Conservation (phyloP, 2,329 filamentous ascomycete species). For the Knoxdaviesia capensis region DNA sequence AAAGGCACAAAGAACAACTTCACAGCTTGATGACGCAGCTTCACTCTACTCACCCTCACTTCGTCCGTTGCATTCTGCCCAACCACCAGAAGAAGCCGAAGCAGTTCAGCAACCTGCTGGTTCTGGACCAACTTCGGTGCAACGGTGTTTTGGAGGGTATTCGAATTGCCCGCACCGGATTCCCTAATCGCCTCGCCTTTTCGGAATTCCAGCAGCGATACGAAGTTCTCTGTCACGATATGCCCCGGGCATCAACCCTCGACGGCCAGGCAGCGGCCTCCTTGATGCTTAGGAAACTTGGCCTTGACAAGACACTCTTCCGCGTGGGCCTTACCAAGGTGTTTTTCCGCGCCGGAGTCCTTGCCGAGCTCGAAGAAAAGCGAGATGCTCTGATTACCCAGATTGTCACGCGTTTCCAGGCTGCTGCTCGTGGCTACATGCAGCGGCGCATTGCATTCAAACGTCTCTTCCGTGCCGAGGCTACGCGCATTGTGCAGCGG, state of each 20-base stretch:
- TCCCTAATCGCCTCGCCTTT: constrained; percentile 83
- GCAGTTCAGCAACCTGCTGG: constrained; percentile 76
- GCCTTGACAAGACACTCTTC: constrained; percentile 69
- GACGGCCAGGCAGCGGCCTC: constrained; percentile 74
- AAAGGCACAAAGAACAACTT: constrained; percentile 95
- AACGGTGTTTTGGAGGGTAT: constrained; percentile 99
- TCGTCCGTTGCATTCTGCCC: constrained; percentile 90
- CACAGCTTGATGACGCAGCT: constrained; percentile 88
- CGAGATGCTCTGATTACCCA: constrained; percentile 81
- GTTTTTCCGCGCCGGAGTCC: constrained; percentile 89
- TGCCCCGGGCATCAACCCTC: constrained; percentile 66
- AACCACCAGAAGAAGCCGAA: constrained; percentile 97
- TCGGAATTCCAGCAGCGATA: constrained; percentile 90
- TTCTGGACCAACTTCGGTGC: constrained; percentile 90
- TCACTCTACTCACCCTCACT: constrained; percentile 92
- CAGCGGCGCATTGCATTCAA: constrained; percentile 82
- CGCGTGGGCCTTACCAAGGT: constrained; percentile 92
- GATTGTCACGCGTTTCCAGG: constrained; percentile 88
- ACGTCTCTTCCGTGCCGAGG: constrained; percentile 81
- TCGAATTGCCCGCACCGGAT: constrained; percentile 87
- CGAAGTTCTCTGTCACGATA: constrained; percentile 73
- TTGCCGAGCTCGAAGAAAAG: constrained; percentile 92
- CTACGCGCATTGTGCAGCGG: constrained; percentile 79
- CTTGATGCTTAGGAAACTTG: constrained; percentile 76
- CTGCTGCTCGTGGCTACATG: constrained; percentile 72